Evolutionary conservation across 192 early-diverging fungal species (phyloP), one percentile per base, ranked within the genome.

Genomic region (Gorgonomyces haynaldii): DNA sequence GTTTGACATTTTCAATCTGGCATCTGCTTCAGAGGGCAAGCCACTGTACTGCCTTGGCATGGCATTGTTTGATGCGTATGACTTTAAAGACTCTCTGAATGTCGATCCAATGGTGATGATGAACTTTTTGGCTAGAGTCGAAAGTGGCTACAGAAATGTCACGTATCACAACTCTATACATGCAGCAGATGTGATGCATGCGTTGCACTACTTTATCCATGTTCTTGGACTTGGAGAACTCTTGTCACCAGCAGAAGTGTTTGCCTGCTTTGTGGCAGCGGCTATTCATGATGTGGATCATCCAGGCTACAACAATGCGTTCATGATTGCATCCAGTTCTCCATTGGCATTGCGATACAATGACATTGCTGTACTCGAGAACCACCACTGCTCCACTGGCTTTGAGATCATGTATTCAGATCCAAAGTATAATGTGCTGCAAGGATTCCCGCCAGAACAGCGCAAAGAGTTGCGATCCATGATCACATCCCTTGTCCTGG

Each of bases 111-210:
- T 24, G 17, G 40, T 46, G 17, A 45, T 69, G 20, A 28, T 22
- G 2, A 34, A n/a, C 4, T 69, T 61, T 39, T 47, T 69, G 29
- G 21, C 10, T 10, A 57, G 38, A 2, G 45, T 69, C 6, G 66
- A 69, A 49, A 41, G 31, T 19, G n/a, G 20, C 23, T 69, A 69
- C 37, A 28, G 57, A 57, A 28, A 60, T 34, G 32, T 45, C 46
- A 47, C 57, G 13, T 74, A 74, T 42, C 71, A 74, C 43, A 74
- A 75, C 43, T 70, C 67, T 4, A 55, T 52, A 0, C 71, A 74
- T 42, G 71, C 69, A 9, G 57, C 69, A 3, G 71, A 74, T 58
- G 71, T 74, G 26, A 56, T 70, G 23, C 71, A 74, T 16, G 57
- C 69, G 2, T 44, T 69, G 15, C 35, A 65, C 44, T 74, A 57